A percentile compares a stretch with the other conserved stretches of the same genome.
Conservation (phyloP, 1,284 basidiomycete species). For the Rhodotorula glutinis region DNA sequence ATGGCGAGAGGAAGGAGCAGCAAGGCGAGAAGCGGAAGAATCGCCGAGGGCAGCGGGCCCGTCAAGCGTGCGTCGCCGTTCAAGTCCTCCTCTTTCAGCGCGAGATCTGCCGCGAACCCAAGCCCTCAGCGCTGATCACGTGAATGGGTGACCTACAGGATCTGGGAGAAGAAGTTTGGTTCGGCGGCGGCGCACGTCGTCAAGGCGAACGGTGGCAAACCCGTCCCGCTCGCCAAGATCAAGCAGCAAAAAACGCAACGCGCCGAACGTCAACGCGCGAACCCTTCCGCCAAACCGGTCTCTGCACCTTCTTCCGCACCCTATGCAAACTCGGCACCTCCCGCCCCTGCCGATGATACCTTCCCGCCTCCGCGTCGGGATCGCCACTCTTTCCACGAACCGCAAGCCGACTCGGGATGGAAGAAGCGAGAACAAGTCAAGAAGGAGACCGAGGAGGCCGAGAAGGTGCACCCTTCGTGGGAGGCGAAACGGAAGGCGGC, state of each 20-base stretch:
- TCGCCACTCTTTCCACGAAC: not conserved
- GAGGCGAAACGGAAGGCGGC: constrained; percentile 78
- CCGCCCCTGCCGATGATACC: too few relatives aligned
- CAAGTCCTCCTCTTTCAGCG: too few relatives aligned
- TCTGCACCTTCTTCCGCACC: not conserved
- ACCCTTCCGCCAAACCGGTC: too few relatives aligned
- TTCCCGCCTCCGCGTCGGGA: not conserved
- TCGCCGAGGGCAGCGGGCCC: constrained; percentile 81
- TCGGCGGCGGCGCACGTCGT: constrained; percentile 85
- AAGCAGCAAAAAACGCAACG: constrained; percentile 24
- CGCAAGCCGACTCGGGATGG: constrained; percentile 11
- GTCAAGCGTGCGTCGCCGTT: constrained; percentile 73
- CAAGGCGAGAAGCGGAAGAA: constrained; percentile 64
- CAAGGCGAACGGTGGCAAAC: constrained; percentile 52
- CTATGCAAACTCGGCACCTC: not conserved
- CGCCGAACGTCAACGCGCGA: not conserved
- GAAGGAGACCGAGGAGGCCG: constrained; percentile 46
- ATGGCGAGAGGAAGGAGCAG: constrained; percentile 51
- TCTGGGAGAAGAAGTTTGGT: constrained; percentile 97
- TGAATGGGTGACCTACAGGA: constrained; percentile 55
- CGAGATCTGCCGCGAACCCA: too few relatives aligned
- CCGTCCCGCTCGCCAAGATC: constrained; percentile 31
- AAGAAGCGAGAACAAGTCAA: constrained; percentile 1
- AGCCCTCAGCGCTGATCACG: too few relatives aligned
- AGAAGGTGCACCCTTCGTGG: constrained; percentile 82